These are phyloP conservation scores for Colletotrichum sp. DNA, from an alignment of 2,329 filamentous ascomycete genomes.

Conservation along the genomic window DNA sequence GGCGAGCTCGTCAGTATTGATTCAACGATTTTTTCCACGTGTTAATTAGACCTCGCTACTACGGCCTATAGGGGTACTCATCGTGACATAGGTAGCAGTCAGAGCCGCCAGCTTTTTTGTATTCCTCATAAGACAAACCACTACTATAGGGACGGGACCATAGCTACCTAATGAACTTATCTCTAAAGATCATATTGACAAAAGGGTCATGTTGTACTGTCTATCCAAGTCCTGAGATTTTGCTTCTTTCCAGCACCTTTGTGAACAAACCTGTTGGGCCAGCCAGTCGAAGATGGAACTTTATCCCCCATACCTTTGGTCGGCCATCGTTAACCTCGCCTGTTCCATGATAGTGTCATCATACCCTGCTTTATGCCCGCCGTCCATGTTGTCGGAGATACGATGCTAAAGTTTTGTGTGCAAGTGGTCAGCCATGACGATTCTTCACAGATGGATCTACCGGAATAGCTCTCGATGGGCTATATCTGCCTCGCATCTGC, in stretches of 20 bases:
- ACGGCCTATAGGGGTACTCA: fast-evolving
- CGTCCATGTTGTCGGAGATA: background rate
- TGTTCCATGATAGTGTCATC: background rate
- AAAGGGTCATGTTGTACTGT: background rate
- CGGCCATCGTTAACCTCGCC: background rate
- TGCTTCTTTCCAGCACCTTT: background rate
- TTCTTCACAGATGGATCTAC: background rate
- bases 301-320: background rate
- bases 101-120: background rate
- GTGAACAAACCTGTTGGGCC: background rate
- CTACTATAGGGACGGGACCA: background rate
- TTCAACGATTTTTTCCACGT: background rate
- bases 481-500: background rate
- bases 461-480: background rate
- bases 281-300: background rate
- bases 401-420: background rate
- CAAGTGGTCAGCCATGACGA: background rate
- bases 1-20: background rate
- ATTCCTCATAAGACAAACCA: background rate
- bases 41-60: background rate
- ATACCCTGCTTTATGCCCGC: background rate
- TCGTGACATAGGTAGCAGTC: background rate
- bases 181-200: background rate
- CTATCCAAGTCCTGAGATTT: background rate
- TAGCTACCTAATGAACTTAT: background rate